phyloP scores from a whole-genome alignment of 108 stramenopile species.

The Nitzschia sp. region DNA sequence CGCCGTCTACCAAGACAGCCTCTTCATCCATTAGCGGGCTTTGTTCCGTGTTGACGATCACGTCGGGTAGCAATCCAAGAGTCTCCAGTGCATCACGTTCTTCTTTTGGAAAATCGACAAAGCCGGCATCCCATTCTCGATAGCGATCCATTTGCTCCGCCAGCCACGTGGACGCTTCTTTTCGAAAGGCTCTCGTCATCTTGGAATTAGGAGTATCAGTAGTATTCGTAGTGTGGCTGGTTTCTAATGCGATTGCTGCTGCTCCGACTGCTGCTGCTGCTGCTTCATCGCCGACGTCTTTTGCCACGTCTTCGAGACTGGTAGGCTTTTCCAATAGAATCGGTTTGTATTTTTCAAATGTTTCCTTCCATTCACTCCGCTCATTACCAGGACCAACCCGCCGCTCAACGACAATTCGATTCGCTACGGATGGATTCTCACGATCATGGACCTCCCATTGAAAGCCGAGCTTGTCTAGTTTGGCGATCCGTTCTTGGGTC shows the following conservation, averaged over 20 bases:
- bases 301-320: background rate
- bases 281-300: background rate
- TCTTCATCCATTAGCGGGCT: background rate
- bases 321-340: background rate
- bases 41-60: background rate
- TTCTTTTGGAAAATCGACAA: background rate
- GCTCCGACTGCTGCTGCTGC: background rate
- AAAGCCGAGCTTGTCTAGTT: conserved; percentile 46
- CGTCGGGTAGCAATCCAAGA: background rate
- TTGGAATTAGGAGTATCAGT: background rate
- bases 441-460: background rate
- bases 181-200: background rate
- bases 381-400: background rate
- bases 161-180: background rate
- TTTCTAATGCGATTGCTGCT: background rate
- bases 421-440: background rate
- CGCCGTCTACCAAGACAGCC: too few species aligned
- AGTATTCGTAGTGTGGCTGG: background rate
- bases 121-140: conserved; percentile 6
- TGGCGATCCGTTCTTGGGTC: conserved; percentile 43
- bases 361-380: background rate
- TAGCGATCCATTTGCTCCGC: background rate
- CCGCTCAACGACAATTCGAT: background rate
- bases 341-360: background rate
- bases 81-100: background rate